Evolutionary conservation across 495 filamentous ascomycete genomes (phyloP), one percentile per base, ranked within the genome.

Genomic region (Trichoderma virens): DNA sequence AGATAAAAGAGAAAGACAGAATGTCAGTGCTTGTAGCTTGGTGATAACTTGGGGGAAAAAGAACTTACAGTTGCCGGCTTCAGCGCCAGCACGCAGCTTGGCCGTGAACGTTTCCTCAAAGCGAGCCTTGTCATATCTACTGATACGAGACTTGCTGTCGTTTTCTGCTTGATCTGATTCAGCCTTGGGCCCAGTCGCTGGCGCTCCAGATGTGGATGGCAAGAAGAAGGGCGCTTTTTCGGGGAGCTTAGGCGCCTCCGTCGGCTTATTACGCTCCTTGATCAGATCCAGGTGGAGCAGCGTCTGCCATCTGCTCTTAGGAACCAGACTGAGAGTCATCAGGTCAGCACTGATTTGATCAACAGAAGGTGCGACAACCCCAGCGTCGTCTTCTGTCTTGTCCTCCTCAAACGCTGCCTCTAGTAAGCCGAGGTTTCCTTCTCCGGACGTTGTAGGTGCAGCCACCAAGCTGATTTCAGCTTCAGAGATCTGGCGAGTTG

Each of bases 181-280:
- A 7, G 66, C 59, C 4, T 71, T 67, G 35, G 43, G 60, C 51
- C 73, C 68, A 16, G 76, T 62, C 0, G 70, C 38, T 32, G 74
- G 67, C 5, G 76, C 67, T 9, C 76, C 79, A 4, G 78, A 75
- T 13, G 90, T 75, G 1, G 90, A 88, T 13, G 92, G 90, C 16
- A 99, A 80, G 79, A 98, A 99, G 78, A 99, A 99, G 1, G 94
- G 94, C 0, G 94, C 92, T 70, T 94, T 97, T 71, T 96, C 89
- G 4, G 95, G 94, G 3, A 85, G 82, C 78, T 98, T 96, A 30
- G 92, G 92, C 0, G 92, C 82, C 75, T 96, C 90, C 67, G 86
- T 93, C 6, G 94, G 95, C 75, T 93, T 97, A 76, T 99, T 99
- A 62, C 94, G 91, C 75, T 89, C 85, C 73, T 87, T 90, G 72